Base-by-base conservation (phyloP, 495 filamentous ascomycete species). In the Neurospora sp. region DNA sequence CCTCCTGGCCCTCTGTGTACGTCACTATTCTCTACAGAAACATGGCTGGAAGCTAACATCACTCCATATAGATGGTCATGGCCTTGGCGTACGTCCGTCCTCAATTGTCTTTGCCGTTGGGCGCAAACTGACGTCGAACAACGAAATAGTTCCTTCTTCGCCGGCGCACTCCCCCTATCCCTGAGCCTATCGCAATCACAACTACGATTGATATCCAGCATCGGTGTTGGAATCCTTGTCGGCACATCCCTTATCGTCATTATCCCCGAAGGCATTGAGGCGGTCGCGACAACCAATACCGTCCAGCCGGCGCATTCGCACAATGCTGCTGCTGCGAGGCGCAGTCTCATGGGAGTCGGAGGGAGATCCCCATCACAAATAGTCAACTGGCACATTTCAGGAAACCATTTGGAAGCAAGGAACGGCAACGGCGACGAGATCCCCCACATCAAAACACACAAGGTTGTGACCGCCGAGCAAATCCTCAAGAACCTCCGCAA, bases 231-330 rank as follows among this genome's bases (percentile, higher is more conserved):
- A 48, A 91, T 99, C 17, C 85, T 99, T 8, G 94, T 99, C 27
- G 96, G 96, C 42, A 98, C 95, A 41, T 93, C 94, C 9, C 87
- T 99, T 75, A 94, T 98, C 71, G 93, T 99, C 3, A 99, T 99
- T 79, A 97, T 99, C 77, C 96, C 96, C 0, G 96, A 99, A 81
- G 96, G 96, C 17, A 89, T 98, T 69, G 96, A 98, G 77, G 96
- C 96, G 8, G 84, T 98, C 69, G 94, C 97, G 78, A 89, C 87
- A 75, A 61, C 53, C 10, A 17, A 35, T 35, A 86, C 90, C 10
- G 86, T 81, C 61, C 76, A 80, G 41, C 70, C 80, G 14, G 71
- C 79, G 20, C 85, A 87, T 73, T 73, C 82, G 53, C 86, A 86
- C 73, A 73, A 70, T 20, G 41, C 53, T 61, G 53, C 53, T 61